phyloP scores from a whole-genome alignment of 2,329 filamentous ascomycete genomes.

The Aureobasidium uvarum region DNA sequence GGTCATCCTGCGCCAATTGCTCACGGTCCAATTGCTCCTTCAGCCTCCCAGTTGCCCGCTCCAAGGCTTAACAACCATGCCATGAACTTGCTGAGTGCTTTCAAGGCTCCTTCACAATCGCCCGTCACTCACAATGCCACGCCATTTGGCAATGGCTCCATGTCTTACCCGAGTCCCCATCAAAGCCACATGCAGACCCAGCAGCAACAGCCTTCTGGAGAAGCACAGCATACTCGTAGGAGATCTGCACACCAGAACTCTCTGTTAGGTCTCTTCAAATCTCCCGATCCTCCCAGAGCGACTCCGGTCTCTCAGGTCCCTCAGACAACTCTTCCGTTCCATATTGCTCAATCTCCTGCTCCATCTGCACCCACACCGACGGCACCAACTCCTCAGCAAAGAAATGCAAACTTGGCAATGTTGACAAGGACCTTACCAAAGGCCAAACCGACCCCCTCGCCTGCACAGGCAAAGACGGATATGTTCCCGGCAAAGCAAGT shows the following conservation, averaged over 20 bases:
- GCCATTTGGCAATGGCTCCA: neutral
- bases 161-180: conserved; percentile 28
- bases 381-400: conserved; percentile 25
- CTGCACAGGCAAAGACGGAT: conserved; percentile 11
- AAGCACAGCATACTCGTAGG: conserved; percentile 27
- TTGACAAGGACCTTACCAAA: conserved; percentile 38
- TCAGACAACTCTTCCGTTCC: neutral
- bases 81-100: conserved; percentile 57
- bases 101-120: conserved; percentile 44
- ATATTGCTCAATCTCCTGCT: neutral
- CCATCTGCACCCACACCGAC: neutral
- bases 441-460: conserved; percentile 27
- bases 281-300: conserved; percentile 34
- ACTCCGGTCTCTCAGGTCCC: conserved; percentile 17
- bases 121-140: conserved; percentile 5
- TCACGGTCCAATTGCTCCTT: conserved; percentile 51
- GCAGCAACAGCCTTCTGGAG: neutral
- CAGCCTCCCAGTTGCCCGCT: conserved; percentile 57
- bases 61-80: conserved; percentile 59
- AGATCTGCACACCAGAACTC: conserved; percentile 47
- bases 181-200: neutral
- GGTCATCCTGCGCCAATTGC: conserved; percentile 30
- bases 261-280: conserved; percentile 48
- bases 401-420: conserved; percentile 36
- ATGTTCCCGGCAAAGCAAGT: conserved; percentile 28